These are phyloP conservation scores for Davidsoniella eucalypti DNA, from an alignment of 2,329 filamentous ascomycete species.

Conservation along the genomic window DNA sequence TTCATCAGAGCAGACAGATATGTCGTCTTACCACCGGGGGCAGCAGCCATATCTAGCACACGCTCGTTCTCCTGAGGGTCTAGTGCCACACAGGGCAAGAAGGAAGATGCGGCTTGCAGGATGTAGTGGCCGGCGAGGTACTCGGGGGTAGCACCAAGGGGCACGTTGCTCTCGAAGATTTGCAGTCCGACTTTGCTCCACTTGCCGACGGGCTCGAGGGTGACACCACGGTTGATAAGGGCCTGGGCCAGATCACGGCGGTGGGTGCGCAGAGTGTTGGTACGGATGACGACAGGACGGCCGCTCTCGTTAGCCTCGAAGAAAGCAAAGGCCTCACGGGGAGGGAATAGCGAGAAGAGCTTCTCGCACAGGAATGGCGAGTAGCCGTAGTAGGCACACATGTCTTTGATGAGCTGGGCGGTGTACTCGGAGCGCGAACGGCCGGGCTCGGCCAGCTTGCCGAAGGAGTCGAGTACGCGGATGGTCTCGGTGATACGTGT, in stretches of 20 bases:
- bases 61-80: conserved; percentile 87
- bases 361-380: conserved; percentile 90
- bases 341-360: conserved; percentile 80
- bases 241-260: conserved; percentile 73
- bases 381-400: conserved; percentile 95
- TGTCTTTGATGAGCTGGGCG: conserved; percentile 70
- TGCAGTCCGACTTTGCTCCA: conserved; percentile 98
- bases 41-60: conserved; percentile 84
- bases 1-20: conserved; percentile 92
- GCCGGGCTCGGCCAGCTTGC: conserved; percentile 61
- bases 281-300: conserved; percentile 85
- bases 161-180: conserved; percentile 75
- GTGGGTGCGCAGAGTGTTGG: conserved; percentile 75
- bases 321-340: conserved; percentile 89
- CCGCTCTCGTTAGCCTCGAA: conserved; percentile 97
- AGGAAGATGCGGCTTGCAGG: conserved; percentile 87
- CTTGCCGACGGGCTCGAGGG: conserved; percentile 89
- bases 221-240: conserved; percentile 90
- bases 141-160: conserved; percentile 87
- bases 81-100: conserved; percentile 93
- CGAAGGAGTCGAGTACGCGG: conserved; percentile 77
- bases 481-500: conserved; percentile 86
- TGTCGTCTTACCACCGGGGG: conserved; percentile 90
- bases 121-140: conserved; percentile 98
- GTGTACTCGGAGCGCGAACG: conserved; percentile 81